Percentiles rank a stretch among this genome's conserved stretches.
These are phyloP conservation scores for Cylindrotheca closterium DNA, from an alignment of 108 stramenopile genomes.

Conservation along the genomic window DNA sequence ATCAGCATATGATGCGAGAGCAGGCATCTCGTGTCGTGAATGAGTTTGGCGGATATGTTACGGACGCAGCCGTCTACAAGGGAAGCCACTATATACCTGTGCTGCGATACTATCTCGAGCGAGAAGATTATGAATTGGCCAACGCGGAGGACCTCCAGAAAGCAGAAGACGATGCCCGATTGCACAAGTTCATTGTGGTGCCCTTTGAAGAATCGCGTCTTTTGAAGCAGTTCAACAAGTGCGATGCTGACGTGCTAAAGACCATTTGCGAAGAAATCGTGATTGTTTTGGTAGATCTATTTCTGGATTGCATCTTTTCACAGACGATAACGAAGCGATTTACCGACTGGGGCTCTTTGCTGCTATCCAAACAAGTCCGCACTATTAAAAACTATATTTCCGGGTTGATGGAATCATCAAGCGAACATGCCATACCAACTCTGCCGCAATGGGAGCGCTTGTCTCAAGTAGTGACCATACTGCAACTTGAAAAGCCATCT, in stretches of 20 bases:
- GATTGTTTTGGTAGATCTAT: slow-evolving; percentile 47
- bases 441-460: slow-evolving; percentile 66
- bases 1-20: slow-evolving; percentile 42
- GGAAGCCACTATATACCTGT: slow-evolving; percentile 48
- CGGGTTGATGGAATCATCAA: slow-evolving; percentile 22
- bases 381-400: slow-evolving; percentile 55
- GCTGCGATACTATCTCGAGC: slow-evolving; percentile 59
- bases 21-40: slow-evolving; percentile 39
- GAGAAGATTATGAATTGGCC: slow-evolving; percentile 60
- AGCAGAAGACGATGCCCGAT: slow-evolving; percentile 65
- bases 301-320: slow-evolving; percentile 45
- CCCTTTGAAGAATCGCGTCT: slow-evolving; percentile 56
- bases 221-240: slow-evolving; percentile 59
- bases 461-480: slow-evolving; percentile 65
- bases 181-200: slow-evolving; percentile 50
- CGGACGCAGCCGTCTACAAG: slow-evolving; percentile 24
- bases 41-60: slow-evolving; percentile 58
- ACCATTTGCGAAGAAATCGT: slow-evolving; percentile 45
- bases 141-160: slow-evolving; percentile 47
- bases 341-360: slow-evolving; percentile 83
- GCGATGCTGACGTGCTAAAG: slow-evolving; percentile 53
- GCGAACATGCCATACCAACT: slow-evolving; percentile 11
- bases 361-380: slow-evolving; percentile 83
- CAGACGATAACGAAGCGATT: slow-evolving; percentile 44
- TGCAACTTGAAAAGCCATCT: slow-evolving; percentile 79